Conservation (phyloP, 768 basidiomycete genomes). For the Hypsizygus marmoreus region DNA sequence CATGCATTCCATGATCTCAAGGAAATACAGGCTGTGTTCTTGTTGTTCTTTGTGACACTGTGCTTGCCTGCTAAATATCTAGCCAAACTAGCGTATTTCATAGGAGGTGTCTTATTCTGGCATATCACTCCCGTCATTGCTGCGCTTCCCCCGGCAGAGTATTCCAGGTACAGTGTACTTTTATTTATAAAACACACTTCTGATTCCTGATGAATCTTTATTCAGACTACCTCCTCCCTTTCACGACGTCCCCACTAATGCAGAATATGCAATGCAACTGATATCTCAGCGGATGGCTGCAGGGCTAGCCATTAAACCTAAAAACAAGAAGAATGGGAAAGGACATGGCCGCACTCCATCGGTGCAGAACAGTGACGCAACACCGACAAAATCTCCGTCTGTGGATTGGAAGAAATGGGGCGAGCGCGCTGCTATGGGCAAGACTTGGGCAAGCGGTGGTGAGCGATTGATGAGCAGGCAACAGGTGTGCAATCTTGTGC, state of each 20-base stretch:
- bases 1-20: background rate
- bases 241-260: conserved; percentile 61
- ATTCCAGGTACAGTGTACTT: conserved; percentile 48
- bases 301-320: conserved; percentile 50
- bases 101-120: conserved; percentile 60
- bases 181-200: background rate
- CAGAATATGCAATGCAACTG: conserved; percentile 70
- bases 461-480: conserved; percentile 38
- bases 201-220: conserved; percentile 6
- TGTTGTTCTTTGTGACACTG: conserved; percentile 40
- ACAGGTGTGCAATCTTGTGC: conserved; percentile 29
- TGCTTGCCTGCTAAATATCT: conserved; percentile 53
- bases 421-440: conserved; percentile 45
- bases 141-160: conserved; percentile 48
- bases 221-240: conserved; percentile 50
- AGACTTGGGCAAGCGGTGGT: conserved; percentile 42
- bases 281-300: conserved; percentile 60
- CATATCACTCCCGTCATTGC: conserved; percentile 59
- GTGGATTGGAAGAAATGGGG: conserved; percentile 63
- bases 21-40: conserved; percentile 36
- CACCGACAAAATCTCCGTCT: background rate
- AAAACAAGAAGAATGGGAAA: conserved; percentile 17
- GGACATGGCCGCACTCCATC: background rate
- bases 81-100: conserved; percentile 46
- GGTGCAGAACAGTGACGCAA: background rate